Evolutionary conservation across 495 filamentous ascomycete genomes (phyloP).

Genomic region (Usnea hakonensis): DNA sequence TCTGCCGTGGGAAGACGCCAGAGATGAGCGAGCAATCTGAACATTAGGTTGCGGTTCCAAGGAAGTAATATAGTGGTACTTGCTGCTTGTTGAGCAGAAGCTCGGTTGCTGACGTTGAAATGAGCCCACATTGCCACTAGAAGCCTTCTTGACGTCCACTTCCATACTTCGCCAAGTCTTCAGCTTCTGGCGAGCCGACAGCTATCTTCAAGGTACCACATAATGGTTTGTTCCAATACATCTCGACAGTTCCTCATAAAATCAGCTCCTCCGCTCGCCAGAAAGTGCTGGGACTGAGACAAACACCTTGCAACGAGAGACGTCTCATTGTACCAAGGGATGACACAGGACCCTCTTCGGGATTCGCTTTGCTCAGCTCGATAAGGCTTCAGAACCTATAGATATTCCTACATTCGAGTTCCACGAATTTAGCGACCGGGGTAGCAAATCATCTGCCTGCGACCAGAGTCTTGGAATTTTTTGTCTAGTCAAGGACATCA

Average conservation of each 20-base stretch:
- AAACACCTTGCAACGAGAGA: background rate
- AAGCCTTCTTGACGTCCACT: background rate
- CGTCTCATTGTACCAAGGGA: background rate
- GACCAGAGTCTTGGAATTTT: background rate
- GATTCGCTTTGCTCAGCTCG: background rate
- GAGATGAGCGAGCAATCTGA: too few relatives aligned
- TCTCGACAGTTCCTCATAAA: background rate
- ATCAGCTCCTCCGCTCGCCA: background rate
- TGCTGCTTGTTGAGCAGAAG: too few relatives aligned
- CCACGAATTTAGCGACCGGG: background rate
- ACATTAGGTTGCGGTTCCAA: too few relatives aligned
- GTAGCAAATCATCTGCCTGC: background rate
- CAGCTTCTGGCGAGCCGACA: background rate
- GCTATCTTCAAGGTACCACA: background rate
- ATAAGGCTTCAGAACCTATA: background rate
- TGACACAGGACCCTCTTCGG: background rate
- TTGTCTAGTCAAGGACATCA: background rate
- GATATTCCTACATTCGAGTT: background rate
- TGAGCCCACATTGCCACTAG: background rate
- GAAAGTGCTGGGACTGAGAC: too few relatives aligned
- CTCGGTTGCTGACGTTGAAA: too few relatives aligned
- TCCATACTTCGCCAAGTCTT: background rate
- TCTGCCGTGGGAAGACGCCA: too few relatives aligned
- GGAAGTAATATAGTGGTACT: too few relatives aligned
- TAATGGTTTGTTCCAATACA: background rate